Percentiles rank a stretch among this genome's conserved stretches.
These are phyloP conservation scores for Colletotrichum cereale DNA, from an alignment of 2,329 filamentous ascomycete genomes.

Conservation along the genomic window DNA sequence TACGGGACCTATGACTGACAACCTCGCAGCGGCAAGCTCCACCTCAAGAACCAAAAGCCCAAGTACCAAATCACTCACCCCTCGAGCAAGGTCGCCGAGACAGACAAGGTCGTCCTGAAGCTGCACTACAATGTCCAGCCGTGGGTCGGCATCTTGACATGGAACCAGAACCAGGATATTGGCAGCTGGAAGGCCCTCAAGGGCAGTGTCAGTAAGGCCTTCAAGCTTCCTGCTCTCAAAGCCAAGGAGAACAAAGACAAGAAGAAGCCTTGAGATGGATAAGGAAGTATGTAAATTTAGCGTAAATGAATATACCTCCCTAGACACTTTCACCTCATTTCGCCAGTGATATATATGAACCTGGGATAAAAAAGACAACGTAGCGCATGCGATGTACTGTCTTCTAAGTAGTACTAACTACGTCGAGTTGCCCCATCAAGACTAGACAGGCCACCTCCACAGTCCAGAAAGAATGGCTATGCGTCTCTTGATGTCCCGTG, in stretches of 20 bases:
- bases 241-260: conserved; percentile 65
- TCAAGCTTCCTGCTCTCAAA: conserved; percentile 76
- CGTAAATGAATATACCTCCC: neutral
- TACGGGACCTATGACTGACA: conserved; percentile 37
- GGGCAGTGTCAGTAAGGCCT: conserved; percentile 74
- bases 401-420: neutral
- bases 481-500: neutral
- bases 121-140: conserved; percentile 98
- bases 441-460: neutral
- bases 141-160: conserved; percentile 90
- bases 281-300: neutral
- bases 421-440: neutral
- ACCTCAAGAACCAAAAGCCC: conserved; percentile 85
- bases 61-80: conserved; percentile 99
- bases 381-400: neutral
- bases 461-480: neutral
- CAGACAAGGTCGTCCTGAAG: conserved; percentile 80
- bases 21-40: conserved; percentile 73
- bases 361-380: too few relatives aligned
- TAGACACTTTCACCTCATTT: neutral
- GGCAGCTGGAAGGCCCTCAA: conserved; percentile 75
- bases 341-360: neutral
- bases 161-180: conserved; percentile 73
- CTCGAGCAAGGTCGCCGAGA: conserved; percentile 79
- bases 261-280: conserved; percentile 37